A percentile compares a stretch with the other conserved stretches of the same genome.
Evolutionary conservation across 305 asterid genomes (phyloP).

Genomic region (Coffea humblotiana): DNA sequence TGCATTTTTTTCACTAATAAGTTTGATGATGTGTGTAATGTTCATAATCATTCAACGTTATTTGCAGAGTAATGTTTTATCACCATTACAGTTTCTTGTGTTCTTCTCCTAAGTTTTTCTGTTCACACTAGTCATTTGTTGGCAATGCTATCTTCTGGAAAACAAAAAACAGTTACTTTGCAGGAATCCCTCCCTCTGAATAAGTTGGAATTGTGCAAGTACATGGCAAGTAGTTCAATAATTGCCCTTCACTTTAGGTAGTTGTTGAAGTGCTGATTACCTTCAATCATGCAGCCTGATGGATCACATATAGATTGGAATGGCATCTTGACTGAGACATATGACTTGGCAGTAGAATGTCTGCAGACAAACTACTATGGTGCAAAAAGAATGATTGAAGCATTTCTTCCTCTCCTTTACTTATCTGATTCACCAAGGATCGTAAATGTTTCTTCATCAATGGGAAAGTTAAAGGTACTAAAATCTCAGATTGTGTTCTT

Average conservation of each 20-base stretch:
- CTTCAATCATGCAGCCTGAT: conserved; percentile 3
- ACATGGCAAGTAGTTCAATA: too few species aligned
- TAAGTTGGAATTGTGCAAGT: too few species aligned
- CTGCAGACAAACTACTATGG: not conserved
- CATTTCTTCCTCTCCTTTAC: conserved; percentile 46
- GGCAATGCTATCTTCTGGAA: too few species aligned
- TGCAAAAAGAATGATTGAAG: conserved; percentile 18
- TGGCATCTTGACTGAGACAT: conserved; percentile 29
- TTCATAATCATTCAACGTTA: not conserved
- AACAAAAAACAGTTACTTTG: too few species aligned
- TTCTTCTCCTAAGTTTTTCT: too few species aligned
- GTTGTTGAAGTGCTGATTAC: not conserved
- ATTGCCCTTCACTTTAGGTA: too few species aligned
- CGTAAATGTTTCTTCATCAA: conserved; percentile 44
- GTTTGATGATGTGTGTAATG: too few species aligned
- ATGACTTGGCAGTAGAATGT: conserved; percentile 36
- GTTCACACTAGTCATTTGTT: too few species aligned
- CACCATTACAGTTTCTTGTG: not conserved
- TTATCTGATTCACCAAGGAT: conserved; percentile 51
- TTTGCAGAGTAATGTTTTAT: not conserved
- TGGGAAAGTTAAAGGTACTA: conserved; percentile 40
- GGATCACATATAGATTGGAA: conserved; percentile 11
- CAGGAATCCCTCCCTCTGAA: too few species aligned
- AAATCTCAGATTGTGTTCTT: too few species aligned
- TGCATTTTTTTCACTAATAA: too few species aligned